phyloP scores from a whole-genome alignment of 208 protist species.

The Zelonia costaricensis region DNA sequence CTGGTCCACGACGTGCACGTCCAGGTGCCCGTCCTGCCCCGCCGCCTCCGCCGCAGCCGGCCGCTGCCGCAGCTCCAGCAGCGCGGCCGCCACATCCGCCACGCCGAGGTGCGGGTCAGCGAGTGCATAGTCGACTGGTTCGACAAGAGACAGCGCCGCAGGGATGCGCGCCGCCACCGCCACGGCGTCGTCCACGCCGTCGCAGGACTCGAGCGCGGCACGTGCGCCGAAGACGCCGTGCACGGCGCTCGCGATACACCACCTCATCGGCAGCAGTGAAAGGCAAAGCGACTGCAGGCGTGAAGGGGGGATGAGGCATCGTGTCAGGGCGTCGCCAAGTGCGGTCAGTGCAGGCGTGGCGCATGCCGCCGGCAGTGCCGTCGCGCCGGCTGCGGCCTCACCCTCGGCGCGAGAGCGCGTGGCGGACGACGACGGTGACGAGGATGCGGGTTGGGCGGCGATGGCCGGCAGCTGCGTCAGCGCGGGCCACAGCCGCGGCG shows the following conservation, averaged over 20 bases:
- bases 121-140: not conserved
- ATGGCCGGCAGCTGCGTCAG: not conserved
- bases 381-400: no score
- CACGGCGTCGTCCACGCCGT: not conserved
- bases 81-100: conserved; percentile 1
- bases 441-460: no score
- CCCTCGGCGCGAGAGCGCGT: no score
- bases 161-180: not conserved
- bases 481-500: conserved; percentile 2
- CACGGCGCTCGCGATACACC: not conserved
- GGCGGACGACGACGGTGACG: no score
- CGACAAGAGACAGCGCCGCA: not conserved
- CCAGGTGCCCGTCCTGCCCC: not conserved
- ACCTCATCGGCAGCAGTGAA: not conserved
- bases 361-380: not conserved
- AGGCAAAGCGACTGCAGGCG: not conserved
- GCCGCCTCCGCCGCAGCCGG: not conserved
- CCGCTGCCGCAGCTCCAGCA: not conserved
- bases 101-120: not conserved
- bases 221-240: not conserved
- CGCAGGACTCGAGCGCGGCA: not conserved
- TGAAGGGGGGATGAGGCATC: not conserved
- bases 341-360: no score
- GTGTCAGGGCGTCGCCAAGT: no score
- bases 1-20: not conserved